Conservation (phyloP, 2,329 filamentous ascomycete genomes). For the Colletotrichum spaethianum region DNA sequence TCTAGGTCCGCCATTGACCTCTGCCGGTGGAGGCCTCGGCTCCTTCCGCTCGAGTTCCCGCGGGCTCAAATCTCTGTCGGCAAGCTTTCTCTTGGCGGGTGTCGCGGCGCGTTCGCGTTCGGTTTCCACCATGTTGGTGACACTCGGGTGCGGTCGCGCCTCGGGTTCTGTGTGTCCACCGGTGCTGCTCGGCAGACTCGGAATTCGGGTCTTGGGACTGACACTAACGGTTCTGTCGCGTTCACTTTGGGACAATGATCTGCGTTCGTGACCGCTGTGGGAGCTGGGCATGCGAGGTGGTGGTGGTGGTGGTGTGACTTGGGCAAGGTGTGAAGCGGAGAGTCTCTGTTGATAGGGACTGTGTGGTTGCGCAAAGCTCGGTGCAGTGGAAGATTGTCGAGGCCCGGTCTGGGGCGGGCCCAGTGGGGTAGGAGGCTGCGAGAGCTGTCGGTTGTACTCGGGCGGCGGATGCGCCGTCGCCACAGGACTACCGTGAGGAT, state of each 20-base stretch:
- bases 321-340: slow-evolving; percentile 47
- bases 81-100: slow-evolving; percentile 64
- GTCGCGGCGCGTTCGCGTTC: slow-evolving; percentile 54
- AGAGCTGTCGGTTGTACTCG: slow-evolving; percentile 63
- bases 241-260: slow-evolving; percentile 71
- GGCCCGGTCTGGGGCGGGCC: slow-evolving; percentile 63
- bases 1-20: slow-evolving; percentile 59
- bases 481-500: slow-evolving; percentile 68
- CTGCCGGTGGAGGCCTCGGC: slow-evolving; percentile 63
- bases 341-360: slow-evolving; percentile 73
- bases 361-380: slow-evolving; percentile 64
- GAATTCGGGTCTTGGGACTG: slow-evolving; percentile 81
- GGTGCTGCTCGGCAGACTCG: slow-evolving; percentile 63
- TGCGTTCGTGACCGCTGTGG: slow-evolving; percentile 63
- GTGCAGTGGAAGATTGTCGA: slow-evolving; percentile 57
- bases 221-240: slow-evolving; percentile 81
- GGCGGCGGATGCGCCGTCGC: slow-evolving; percentile 59
- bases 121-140: slow-evolving; percentile 46
- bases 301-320: slow-evolving; percentile 49
- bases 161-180: slow-evolving; percentile 46
- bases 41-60: slow-evolving; percentile 67
- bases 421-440: slow-evolving; percentile 68
- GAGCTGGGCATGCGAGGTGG: slow-evolving; percentile 55
- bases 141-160: slow-evolving; percentile 37
- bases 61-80: slow-evolving; percentile 62